These are phyloP conservation scores for Glaciozyma martinii DNA, from an alignment of 768 basidiomycete species.

Conservation along the genomic window DNA sequence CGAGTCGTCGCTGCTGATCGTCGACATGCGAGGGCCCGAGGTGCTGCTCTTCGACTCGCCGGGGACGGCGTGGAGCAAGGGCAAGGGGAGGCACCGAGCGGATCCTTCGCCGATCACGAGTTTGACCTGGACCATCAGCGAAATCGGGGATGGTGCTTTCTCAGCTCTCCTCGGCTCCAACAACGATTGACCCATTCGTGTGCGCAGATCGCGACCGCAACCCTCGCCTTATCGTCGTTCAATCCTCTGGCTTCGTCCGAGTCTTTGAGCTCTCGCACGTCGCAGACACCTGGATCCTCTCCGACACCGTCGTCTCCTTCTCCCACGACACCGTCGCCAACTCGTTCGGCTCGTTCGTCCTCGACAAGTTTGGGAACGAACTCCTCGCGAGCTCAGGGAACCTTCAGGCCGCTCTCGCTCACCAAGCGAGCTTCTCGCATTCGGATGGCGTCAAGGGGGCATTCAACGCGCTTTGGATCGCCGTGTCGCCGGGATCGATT, in stretches of 20 bases:
- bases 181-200: constrained; percentile 34
- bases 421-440: constrained; percentile 7
- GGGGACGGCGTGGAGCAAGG: constrained; percentile 32
- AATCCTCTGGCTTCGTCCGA: constrained; percentile 52
- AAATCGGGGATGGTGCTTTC: constrained; percentile 49
- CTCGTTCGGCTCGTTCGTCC: constrained; percentile 39
- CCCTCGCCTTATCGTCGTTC: constrained; percentile 55
- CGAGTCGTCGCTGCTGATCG: constrained; percentile 52
- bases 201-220: constrained; percentile 43
- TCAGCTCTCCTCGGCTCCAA: not conserved
- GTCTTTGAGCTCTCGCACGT: constrained; percentile 51
- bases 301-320: constrained; percentile 38
- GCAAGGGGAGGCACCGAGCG: constrained; percentile 44
- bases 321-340: constrained; percentile 40
- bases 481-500: constrained; percentile 10
- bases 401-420: constrained; percentile 21
- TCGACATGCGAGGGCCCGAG: constrained; percentile 67
- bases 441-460: constrained; percentile 19
- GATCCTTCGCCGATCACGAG: constrained; percentile 47
- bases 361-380: constrained; percentile 36
- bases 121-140: constrained; percentile 60
- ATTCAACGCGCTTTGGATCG: constrained; percentile 25
- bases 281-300: constrained; percentile 43
- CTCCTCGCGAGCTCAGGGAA: constrained; percentile 12
- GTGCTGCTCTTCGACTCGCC: constrained; percentile 51